Conservation (phyloP, 306 rosid genomes). For the Quillaja saponaria region DNA sequence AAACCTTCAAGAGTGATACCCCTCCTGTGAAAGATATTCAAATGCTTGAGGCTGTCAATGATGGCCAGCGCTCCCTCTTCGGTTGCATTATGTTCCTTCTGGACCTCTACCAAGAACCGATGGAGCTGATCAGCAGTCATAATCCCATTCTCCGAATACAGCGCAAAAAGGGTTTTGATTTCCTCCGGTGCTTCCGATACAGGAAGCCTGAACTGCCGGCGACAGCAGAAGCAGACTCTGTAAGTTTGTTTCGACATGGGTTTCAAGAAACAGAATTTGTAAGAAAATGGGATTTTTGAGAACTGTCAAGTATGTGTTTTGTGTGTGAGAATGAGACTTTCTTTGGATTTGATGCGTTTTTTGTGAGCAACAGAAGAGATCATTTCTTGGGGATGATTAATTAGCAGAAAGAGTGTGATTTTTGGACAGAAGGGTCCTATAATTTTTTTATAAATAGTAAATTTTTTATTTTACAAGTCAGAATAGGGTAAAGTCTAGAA, state of each 20-base stretch:
- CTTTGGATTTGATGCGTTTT: not conserved
- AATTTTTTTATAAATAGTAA: no score
- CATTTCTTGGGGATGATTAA: no score
- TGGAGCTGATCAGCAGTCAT: conserved; percentile 63
- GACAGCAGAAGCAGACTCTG: conserved; percentile 90
- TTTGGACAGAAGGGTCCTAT: no score
- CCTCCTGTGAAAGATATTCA: conserved; percentile 63
- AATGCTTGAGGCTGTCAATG: conserved; percentile 66
- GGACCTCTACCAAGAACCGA: conserved; percentile 62
- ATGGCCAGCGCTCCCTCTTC: conserved; percentile 60
- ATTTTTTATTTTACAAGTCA: no score
- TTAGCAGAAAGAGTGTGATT: no score
- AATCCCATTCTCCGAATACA: conserved; percentile 72
- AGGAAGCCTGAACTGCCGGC: conserved; percentile 67
- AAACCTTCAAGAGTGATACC: conserved; percentile 72
- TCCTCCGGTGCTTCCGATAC: conserved; percentile 71
- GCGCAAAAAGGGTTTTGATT: conserved; percentile 54
- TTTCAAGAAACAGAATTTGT: no score
- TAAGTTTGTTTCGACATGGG: conserved; percentile 85
- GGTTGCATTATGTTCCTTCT: conserved; percentile 57
- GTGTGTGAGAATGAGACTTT: not conserved
- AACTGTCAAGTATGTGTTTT: not conserved
- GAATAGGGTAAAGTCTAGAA: no score
- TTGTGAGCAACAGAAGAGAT: no score
- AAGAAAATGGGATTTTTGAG: not conserved